Evolutionary conservation across 73 alveolate species (phyloP), one percentile per base, ranked within the genome.

Genomic region (Breviolum minutum): DNA sequence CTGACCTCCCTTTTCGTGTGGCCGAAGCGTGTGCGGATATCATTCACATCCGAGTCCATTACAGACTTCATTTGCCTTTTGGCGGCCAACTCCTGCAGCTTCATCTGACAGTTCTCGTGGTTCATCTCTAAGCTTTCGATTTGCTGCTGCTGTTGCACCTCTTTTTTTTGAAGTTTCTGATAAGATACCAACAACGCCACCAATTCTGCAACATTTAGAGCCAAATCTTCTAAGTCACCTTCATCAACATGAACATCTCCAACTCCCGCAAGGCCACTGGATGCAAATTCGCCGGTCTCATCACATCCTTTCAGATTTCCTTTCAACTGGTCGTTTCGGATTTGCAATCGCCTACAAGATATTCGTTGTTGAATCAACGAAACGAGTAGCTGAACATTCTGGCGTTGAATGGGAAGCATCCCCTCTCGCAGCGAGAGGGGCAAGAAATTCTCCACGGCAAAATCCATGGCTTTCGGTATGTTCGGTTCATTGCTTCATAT

Each of bases 361-460:
- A 92, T n/a, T 17, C 98, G 79, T 27, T 81, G 74, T 30, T 40
- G 91, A 26, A 27, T 32, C 64, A 73, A n/a, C 8, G 91, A 84
- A 5, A 40, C 91, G 80, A 92, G 29, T 48, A 92, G 90, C 71
- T 70, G 89, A 13, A 69, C 77, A 81, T 92, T 92, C 81, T 92
- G 77, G 48, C 11, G 66, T 68, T 92, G 90, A 40, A 76, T 17
- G 1, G 98, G 98, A 16, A 14, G 26, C 98, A 92, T 27, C 80
- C 60, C 66, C 9, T 30, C 70, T 22, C 83, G 86, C 82, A 92
- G 90, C n/a, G 91, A 80, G 17, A 8, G 66, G 10, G 98, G 98
- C 48, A 92, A 54, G 32, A 92, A 80, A 22, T 60, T 29, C 81
- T 54, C 98, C 60, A 92, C 87, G 2, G 70, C 96, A 12, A 22